A percentile compares a stretch with the other conserved stretches of the same genome.
Conservation (phyloP, 2,329 filamentous ascomycete species). For the Claviceps pazoutovae region DNA sequence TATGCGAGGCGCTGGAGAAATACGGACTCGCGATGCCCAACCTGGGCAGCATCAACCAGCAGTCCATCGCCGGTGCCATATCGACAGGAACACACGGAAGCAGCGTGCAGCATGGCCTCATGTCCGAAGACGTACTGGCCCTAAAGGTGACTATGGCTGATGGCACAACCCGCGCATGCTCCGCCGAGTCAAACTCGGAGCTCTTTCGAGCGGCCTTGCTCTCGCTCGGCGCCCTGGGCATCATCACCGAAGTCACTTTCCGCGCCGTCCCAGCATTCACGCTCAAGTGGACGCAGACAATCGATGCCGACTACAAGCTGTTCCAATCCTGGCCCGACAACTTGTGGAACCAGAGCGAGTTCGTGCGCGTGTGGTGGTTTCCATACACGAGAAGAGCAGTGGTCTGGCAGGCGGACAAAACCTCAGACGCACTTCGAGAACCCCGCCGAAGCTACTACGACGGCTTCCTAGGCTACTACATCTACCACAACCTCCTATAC, state of each 20-base stretch:
- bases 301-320: constrained; percentile 56
- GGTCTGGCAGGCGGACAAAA: constrained; percentile 78
- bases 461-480: constrained; percentile 64
- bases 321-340: constrained; percentile 56
- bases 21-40: constrained; percentile 78
- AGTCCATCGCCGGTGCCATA: constrained; percentile 85
- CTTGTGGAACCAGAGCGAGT: constrained; percentile 77
- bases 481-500: constrained; percentile 85
- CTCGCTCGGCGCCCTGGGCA: constrained; percentile 77
- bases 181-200: constrained; percentile 52
- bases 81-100: constrained; percentile 89
- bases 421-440: constrained; percentile 42
- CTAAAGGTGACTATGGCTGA: constrained; percentile 73
- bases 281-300: constrained; percentile 73
- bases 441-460: constrained; percentile 68
- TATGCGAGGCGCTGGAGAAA: constrained; percentile 61
- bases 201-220: constrained; percentile 82
- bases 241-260: constrained; percentile 81
- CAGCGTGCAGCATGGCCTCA: constrained; percentile 66
- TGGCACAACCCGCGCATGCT: constrained; percentile 59
- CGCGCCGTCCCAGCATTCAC: constrained; percentile 67
- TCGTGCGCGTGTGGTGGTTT: constrained; percentile 94
- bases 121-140: constrained; percentile 63
- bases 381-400: constrained; percentile 82
- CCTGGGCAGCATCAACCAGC: constrained; percentile 86